phyloP scores from a whole-genome alignment of 371 early-diverging fungal genomes.

The Mortierella sp. region DNA sequence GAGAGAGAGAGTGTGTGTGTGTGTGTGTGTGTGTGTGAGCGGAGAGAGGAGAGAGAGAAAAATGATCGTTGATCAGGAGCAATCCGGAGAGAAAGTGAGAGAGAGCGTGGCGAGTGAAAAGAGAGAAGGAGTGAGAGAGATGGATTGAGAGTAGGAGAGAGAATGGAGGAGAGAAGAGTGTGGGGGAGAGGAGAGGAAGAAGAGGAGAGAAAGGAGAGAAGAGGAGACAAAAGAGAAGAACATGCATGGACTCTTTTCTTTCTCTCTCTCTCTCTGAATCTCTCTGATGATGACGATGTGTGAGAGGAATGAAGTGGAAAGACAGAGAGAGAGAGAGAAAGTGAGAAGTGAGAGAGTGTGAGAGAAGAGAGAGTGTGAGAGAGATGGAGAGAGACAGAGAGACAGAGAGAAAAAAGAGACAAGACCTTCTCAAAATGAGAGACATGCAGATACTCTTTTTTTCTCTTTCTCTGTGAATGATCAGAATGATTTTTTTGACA shows the following conservation, averaged over 20 bases:
- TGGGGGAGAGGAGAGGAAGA: no score
- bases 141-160: not conserved
- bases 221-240: not conserved
- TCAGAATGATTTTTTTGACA: no score
- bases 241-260: not conserved
- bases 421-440: no score
- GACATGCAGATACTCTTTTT: no score
- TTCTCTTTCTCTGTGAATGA: no score
- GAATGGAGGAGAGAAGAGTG: no score
- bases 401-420: not conserved
- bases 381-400: not conserved
- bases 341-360: not conserved
- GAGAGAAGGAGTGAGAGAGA: not conserved
- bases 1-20: not conserved
- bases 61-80: no score
- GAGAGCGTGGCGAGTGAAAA: not conserved
- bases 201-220: no score
- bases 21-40: not conserved
- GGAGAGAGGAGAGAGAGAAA: not conserved
- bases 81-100: no score
- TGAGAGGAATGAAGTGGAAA: no score
- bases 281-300: no score
- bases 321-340: not conserved
- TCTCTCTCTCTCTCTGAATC: not conserved
- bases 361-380: not conserved